Conservation (phyloP, 345 rosid genomes). For the Salix udensis region DNA sequence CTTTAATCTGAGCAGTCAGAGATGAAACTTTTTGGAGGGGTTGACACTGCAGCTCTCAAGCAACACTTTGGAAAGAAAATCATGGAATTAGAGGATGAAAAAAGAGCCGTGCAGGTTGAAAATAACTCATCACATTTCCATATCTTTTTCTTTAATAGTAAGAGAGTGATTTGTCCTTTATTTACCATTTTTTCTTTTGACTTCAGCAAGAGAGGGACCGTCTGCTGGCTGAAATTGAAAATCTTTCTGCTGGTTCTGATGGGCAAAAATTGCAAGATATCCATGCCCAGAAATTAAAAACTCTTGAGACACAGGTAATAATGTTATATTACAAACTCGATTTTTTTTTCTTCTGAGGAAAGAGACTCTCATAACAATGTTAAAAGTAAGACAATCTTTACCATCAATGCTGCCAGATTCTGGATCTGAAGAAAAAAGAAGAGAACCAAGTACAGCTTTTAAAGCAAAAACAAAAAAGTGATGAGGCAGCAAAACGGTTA, state of each 20-base stretch:
- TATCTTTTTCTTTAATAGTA: neutral
- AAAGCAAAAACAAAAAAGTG: conserved; percentile 94
- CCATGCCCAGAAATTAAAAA: conserved; percentile 77
- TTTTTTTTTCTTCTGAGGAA: neutral
- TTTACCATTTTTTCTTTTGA: conserved; percentile 8
- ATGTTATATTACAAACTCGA: conserved; percentile 7
- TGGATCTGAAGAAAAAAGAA: conserved; percentile 92
- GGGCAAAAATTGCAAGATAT: conserved; percentile 83
- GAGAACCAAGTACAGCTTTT: conserved; percentile 93
- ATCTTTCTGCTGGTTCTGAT: conserved; percentile 67
- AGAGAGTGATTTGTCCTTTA: conserved; percentile 7
- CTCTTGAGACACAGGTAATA: conserved; percentile 78
- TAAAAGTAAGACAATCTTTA: conserved; percentile 9
- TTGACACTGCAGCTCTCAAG: conserved; percentile 67
- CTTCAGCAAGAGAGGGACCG: conserved; percentile 91
- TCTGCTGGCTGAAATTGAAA: conserved; percentile 81
- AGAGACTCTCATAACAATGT: neutral
- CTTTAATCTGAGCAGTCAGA: conserved; percentile 56
- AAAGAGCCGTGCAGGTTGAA: conserved; percentile 77
- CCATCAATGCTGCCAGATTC: conserved; percentile 44
- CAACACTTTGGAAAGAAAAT: conserved; percentile 95
- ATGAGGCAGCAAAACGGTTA: conserved; percentile 82
- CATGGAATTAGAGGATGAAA: conserved; percentile 84
- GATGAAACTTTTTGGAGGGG: conserved; percentile 85
- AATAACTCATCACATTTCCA: conserved; percentile 7